Evolutionary conservation across 768 basidiomycete genomes (phyloP).

Genomic region (Artomyces pyxidatus): DNA sequence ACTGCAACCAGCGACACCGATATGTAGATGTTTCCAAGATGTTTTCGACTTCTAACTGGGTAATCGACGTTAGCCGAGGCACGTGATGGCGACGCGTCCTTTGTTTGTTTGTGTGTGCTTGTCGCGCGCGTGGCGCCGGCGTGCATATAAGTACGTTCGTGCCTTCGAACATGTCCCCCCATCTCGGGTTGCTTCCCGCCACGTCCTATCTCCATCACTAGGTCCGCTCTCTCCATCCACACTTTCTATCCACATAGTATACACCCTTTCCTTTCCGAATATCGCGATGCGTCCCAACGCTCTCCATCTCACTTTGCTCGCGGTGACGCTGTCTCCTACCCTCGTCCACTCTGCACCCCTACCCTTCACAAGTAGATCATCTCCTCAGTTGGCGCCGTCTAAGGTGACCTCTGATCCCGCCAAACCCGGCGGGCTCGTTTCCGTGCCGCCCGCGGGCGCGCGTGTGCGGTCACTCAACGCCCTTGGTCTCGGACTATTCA

Average conservation of each 20-base stretch:
- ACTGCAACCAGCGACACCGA: no score
- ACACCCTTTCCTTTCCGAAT: neutral
- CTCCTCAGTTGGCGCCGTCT: constrained; percentile 6
- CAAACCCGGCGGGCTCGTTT: constrained; percentile 11
- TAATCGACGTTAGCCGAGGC: neutral
- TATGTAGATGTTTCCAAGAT: no score
- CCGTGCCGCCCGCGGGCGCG: constrained; percentile 2
- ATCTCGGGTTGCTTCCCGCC: neutral
- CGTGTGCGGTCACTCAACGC: constrained; percentile 1
- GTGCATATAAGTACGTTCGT: constrained; percentile 8
- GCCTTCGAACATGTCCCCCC: neutral
- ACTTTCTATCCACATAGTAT: neutral
- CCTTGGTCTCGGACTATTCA: constrained; percentile 13
- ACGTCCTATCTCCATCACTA: neutral
- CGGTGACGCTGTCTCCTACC: constrained; percentile 16
- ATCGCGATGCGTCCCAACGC: constrained; percentile 9
- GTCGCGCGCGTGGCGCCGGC: no score
- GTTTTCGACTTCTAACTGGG: no score
- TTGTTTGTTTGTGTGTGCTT: constrained; percentile 13
- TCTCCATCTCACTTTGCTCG: constrained; percentile 15
- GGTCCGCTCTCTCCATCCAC: neutral
- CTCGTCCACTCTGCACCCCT: constrained; percentile 14
- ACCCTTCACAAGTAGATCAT: constrained; percentile 8
- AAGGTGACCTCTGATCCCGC: constrained; percentile 5
- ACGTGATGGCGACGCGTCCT: constrained; percentile 10